Conservation (phyloP, 2,329 filamentous ascomycete genomes). For the Fusarium sterilihyphosum region DNA sequence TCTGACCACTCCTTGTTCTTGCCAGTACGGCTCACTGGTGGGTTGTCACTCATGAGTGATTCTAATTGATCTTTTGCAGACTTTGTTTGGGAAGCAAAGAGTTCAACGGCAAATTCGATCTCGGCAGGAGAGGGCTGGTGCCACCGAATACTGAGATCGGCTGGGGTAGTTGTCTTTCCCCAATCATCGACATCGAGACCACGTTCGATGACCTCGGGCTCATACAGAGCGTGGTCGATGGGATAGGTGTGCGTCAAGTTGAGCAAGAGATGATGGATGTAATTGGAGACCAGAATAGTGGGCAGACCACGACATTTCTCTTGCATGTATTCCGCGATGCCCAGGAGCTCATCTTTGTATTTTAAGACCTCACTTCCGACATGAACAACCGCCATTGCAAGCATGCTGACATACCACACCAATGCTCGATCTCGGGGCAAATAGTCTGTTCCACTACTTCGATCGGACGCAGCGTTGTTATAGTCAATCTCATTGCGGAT, state of each 20-base stretch:
- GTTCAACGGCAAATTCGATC: constrained; percentile 85
- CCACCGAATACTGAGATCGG: constrained; percentile 87
- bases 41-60: constrained; percentile 81
- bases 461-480: constrained; percentile 93
- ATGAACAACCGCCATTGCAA: constrained; percentile 98
- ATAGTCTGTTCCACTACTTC: constrained; percentile 93
- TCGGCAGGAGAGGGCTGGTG: constrained; percentile 84
- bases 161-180: constrained; percentile 80
- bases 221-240: constrained; percentile 87
- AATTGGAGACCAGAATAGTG: constrained; percentile 96
- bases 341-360: constrained; percentile 88
- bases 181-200: constrained; percentile 84
- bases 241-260: constrained; percentile 96
- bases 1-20: constrained; percentile 99
- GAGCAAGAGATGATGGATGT: constrained; percentile 93
- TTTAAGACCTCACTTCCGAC: constrained; percentile 89
- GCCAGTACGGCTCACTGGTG: constrained; percentile 87
- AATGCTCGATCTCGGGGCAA: constrained; percentile 90
- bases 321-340: constrained; percentile 96
- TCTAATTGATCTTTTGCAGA: constrained; percentile 79
- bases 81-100: constrained; percentile 86
- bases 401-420: constrained; percentile 96
- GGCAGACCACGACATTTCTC: constrained; percentile 92
- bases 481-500: constrained; percentile 98
- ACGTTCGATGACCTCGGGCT: constrained; percentile 75